These are phyloP conservation scores for Nyctanthes arbortristis DNA, from an alignment of 257 asterid species.

Conservation along the genomic window DNA sequence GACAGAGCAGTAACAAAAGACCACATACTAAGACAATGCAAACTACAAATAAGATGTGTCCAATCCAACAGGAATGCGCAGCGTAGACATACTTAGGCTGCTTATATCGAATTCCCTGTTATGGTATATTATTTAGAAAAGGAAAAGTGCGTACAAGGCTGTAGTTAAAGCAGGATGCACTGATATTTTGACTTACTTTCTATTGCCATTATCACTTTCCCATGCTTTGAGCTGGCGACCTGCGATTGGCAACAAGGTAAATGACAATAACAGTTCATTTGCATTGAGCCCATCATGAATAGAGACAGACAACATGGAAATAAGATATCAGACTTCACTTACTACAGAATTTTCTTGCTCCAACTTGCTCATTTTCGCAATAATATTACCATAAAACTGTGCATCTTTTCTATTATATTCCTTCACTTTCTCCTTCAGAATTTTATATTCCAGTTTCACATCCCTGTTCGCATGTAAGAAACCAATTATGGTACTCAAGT, in stretches of 20 bases:
- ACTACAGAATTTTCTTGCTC: conserved; percentile 38
- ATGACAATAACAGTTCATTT: neutral
- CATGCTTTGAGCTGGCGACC: conserved; percentile 32
- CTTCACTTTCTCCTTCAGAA: conserved; percentile 50
- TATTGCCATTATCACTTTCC: conserved; percentile 23
- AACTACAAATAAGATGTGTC: too few relatives aligned
- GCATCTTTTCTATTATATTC: conserved; percentile 60
- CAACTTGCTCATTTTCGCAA: conserved; percentile 50
- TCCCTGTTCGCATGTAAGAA: conserved; percentile 35
- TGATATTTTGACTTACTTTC: conserved; percentile 49
- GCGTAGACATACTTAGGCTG: too few relatives aligned
- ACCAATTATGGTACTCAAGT: neutral
- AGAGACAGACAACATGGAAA: neutral
- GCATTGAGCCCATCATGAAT: neutral
- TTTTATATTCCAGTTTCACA: conserved; percentile 57
- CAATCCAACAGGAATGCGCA: neutral
- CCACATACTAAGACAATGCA: too few relatives aligned
- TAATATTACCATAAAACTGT: conserved; percentile 53
- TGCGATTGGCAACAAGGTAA: conserved; percentile 26
- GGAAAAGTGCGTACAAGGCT: neutral
- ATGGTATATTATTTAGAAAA: neutral
- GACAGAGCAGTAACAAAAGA: too few relatives aligned
- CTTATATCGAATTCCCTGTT: too few relatives aligned
- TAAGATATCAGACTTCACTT: conserved; percentile 22
- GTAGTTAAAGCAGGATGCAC: neutral